A percentile compares a stretch with the other conserved stretches of the same genome.
phyloP scores from a whole-genome alignment of 345 rosid genomes.

The Bretschneidera sinensis region DNA sequence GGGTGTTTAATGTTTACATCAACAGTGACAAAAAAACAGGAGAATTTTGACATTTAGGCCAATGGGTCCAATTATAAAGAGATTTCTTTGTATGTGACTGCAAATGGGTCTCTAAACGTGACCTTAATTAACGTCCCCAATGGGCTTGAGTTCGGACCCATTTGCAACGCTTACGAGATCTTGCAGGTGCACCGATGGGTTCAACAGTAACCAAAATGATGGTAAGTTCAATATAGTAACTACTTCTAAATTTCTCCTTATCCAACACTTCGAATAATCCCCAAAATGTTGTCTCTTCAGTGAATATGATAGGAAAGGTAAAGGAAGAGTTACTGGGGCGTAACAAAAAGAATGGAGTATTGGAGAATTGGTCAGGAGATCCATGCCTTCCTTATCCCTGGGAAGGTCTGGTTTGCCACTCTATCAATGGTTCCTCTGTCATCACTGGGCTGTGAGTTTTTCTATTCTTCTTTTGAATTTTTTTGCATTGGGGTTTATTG shows the following conservation, averaged over 20 bases:
- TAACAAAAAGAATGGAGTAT: constrained; percentile 23
- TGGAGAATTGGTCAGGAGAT: constrained; percentile 61
- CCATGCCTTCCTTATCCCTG: constrained; percentile 56
- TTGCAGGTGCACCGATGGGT: constrained; percentile 32
- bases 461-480: not conserved
- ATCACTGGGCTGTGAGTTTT: constrained; percentile 48
- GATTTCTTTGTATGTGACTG: constrained; percentile 27
- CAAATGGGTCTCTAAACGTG: constrained; percentile 45
- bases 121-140: constrained; percentile 41
- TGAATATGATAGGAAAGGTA: constrained; percentile 31
- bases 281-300: constrained; percentile 19
- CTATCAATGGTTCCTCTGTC: constrained; percentile 20
- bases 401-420: constrained; percentile 46
- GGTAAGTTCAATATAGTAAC: constrained; percentile 24
- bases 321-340: constrained; percentile 25
- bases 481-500: not conserved
- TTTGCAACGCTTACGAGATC: constrained; percentile 63
- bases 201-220: constrained; percentile 30
- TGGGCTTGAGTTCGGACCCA: constrained; percentile 46
- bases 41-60: constrained; percentile 37
- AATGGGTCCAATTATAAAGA: constrained; percentile 34
- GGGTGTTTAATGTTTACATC: constrained; percentile 48
- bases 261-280: not conserved
- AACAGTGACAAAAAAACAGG: constrained; percentile 24
- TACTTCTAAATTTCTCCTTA: not conserved